Percentiles rank a stretch among this genome's conserved stretches.
Evolutionary conservation across 345 rosid genomes (phyloP).

Genomic region (Gossypium sturtianum): DNA sequence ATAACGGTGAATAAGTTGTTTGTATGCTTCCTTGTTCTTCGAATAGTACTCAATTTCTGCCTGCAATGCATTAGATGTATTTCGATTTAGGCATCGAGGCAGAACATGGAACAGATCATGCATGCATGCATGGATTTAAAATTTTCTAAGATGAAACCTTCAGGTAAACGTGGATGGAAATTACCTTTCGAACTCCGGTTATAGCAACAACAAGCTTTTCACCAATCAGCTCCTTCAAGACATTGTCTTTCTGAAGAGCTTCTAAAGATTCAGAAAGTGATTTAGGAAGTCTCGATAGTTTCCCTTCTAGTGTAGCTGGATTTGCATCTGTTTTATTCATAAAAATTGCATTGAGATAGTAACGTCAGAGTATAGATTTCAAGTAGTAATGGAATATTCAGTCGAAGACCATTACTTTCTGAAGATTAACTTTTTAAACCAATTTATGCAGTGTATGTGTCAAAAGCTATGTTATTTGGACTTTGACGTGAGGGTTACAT

Average conservation of each 20-base stretch:
- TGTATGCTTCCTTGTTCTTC: slow-evolving; percentile 55
- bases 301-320: slow-evolving; percentile 48
- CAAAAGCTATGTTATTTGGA: background rate
- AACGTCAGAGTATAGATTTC: background rate
- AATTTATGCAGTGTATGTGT: background rate
- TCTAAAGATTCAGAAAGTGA: slow-evolving; percentile 67
- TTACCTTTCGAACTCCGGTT: slow-evolving; percentile 82
- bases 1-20: slow-evolving; percentile 78
- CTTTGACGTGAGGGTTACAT: too few species aligned
- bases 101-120: background rate
- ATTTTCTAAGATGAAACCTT: background rate
- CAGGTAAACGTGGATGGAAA: background rate
- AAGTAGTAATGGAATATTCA: background rate
- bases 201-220: slow-evolving; percentile 67
- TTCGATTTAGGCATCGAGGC: background rate
- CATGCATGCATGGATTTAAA: background rate
- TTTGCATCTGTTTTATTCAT: slow-evolving; percentile 44
- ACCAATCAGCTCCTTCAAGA: slow-evolving; percentile 58
- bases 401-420: background rate
- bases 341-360: background rate
- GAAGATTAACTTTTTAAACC: background rate
- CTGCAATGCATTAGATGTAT: background rate
- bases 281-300: slow-evolving; percentile 59
- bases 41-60: slow-evolving; percentile 56
- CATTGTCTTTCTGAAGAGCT: slow-evolving; percentile 52